phyloP scores from a whole-genome alignment of 768 basidiomycete species.

The Hortiboletus campestris region DNA sequence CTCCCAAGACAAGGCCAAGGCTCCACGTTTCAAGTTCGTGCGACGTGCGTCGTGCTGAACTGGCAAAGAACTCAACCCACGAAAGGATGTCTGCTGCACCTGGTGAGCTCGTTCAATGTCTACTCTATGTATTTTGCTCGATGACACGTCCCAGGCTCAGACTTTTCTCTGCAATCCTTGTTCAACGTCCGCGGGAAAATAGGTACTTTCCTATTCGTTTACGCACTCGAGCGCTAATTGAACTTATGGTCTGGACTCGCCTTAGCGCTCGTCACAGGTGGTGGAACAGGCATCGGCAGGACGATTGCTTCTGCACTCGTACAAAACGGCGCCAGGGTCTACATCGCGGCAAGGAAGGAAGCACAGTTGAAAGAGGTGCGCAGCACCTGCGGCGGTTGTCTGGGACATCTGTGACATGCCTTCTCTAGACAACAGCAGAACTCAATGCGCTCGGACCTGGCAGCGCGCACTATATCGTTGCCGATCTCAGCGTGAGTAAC shows the following conservation, averaged over 20 bases:
- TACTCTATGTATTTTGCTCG: not conserved
- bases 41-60: not conserved
- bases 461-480: slow-evolving; percentile 69
- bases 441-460: slow-evolving; percentile 62
- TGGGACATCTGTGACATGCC: not conserved
- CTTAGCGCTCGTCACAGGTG: slow-evolving; percentile 76
- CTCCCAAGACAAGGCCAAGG: no score
- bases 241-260: not conserved
- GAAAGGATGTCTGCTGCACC: slow-evolving; percentile 14
- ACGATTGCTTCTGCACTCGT: slow-evolving; percentile 83
- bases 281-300: slow-evolving; percentile 79
- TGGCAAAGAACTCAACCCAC: not conserved
- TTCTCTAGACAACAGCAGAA: slow-evolving; percentile 47
- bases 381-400: slow-evolving; percentile 33
- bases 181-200: slow-evolving; percentile 71
- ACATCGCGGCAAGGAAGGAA: slow-evolving; percentile 87
- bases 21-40: not conserved
- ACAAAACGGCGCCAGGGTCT: slow-evolving; percentile 84
- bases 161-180: slow-evolving; percentile 52
- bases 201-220: slow-evolving; percentile 38
- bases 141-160: slow-evolving; percentile 22
- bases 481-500: slow-evolving; percentile 64
- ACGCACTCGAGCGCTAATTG: not conserved
- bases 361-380: slow-evolving; percentile 69
- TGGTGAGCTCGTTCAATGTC: slow-evolving; percentile 1